Conservation (phyloP, 768 basidiomycete genomes). For the Leccinum longicurvipes region DNA sequence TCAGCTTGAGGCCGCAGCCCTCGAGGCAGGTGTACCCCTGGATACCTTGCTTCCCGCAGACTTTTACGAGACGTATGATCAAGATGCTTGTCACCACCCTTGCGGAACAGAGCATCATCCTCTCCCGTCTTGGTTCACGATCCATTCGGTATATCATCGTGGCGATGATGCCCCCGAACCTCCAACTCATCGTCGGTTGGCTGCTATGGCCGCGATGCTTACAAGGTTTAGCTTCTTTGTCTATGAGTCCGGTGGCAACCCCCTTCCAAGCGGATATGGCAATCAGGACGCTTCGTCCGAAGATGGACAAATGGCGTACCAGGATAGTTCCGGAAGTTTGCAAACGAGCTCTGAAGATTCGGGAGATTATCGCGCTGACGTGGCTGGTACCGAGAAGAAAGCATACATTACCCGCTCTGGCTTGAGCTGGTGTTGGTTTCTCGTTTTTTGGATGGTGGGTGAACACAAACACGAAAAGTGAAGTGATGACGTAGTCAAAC, state of each 20-base stretch:
- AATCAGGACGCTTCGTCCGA: background rate
- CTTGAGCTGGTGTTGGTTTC: conserved; percentile 58
- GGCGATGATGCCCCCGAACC: conserved; percentile 22
- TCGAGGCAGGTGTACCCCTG: conserved; percentile 66
- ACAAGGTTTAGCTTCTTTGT: conserved; percentile 49
- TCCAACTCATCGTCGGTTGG: conserved; percentile 55
- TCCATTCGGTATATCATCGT: conserved; percentile 20
- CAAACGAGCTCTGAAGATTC: conserved; percentile 2
- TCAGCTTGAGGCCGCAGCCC: conserved; percentile 59
- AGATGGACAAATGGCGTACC: background rate
- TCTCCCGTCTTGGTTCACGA: conserved; percentile 17
- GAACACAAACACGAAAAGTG: background rate
- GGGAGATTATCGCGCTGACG: conserved; percentile 18
- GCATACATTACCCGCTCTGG: conserved; percentile 56
- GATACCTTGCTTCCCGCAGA: conserved; percentile 45
- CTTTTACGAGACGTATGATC: conserved; percentile 24
- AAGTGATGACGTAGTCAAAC: background rate
- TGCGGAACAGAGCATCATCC: background rate
- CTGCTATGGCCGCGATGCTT: conserved; percentile 54
- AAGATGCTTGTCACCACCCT: background rate
- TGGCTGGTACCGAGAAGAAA: conserved; percentile 43
- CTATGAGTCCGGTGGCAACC: conserved; percentile 21
- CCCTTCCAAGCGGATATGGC: background rate
- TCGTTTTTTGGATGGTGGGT: conserved; percentile 75
- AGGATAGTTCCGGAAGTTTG: conserved; percentile 9